Evolutionary conservation across 2,329 filamentous ascomycete genomes (phyloP).

Genomic region (Neonectria neomacrospora): DNA sequence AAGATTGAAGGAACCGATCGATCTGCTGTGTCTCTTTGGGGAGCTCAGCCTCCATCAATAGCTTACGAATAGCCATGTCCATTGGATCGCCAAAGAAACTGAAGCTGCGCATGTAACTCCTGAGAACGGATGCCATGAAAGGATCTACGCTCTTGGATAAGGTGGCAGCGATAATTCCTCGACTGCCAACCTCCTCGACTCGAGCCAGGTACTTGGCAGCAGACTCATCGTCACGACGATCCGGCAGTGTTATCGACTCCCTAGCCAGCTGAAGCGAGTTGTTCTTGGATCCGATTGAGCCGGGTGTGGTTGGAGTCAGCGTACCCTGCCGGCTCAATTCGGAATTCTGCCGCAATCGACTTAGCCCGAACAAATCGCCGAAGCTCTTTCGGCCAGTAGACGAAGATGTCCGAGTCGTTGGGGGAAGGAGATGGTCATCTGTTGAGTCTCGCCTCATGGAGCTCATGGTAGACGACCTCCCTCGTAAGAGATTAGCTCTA

Average conservation of each 20-base stretch:
- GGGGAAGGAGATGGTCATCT: constrained; percentile 75
- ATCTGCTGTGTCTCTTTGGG: constrained; percentile 99
- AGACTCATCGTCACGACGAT: constrained; percentile 87
- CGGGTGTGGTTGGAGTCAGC: constrained; percentile 75
- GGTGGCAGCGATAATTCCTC: constrained; percentile 84
- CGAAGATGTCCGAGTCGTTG: constrained; percentile 79
- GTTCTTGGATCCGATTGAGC: constrained; percentile 77
- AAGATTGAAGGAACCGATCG: constrained; percentile 91
- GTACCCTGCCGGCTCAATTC: constrained; percentile 78
- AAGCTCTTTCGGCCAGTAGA: constrained; percentile 95
- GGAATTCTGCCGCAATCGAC: constrained; percentile 82
- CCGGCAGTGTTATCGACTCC: constrained; percentile 77
- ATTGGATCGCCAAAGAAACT: constrained; percentile 96
- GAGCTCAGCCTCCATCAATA: constrained; percentile 95
- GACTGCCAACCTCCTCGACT: constrained; percentile 81
- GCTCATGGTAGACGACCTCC: constrained; percentile 89
- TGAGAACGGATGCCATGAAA: constrained; percentile 84
- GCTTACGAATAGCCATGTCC: constrained; percentile 95
- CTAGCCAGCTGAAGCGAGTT: constrained; percentile 84
- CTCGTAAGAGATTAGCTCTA: constrained; percentile 70
- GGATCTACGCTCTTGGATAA: constrained; percentile 87
- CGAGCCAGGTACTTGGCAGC: constrained; percentile 88
- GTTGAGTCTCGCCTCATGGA: constrained; percentile 80
- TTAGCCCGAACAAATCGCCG: constrained; percentile 84
- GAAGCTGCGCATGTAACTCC: constrained; percentile 96